Conservation (phyloP, 768 basidiomycete genomes). For the Hortiboletus campestris region DNA sequence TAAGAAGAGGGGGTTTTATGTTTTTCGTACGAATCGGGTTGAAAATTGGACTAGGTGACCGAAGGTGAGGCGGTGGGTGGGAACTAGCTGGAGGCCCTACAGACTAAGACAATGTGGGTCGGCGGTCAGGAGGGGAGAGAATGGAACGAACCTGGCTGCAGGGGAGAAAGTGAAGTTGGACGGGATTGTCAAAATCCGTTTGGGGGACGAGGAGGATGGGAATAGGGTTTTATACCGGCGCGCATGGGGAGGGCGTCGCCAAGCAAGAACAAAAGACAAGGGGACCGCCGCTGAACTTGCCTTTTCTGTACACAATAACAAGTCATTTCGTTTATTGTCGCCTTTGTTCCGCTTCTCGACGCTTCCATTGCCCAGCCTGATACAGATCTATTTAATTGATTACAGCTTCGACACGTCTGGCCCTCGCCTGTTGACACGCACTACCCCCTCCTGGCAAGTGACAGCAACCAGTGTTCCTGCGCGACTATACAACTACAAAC, state of each 20-base stretch:
- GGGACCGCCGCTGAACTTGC: slow-evolving; percentile 11
- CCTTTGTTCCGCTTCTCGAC: slow-evolving; percentile 18
- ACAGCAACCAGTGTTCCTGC: slow-evolving; percentile 68
- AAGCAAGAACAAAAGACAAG: slow-evolving; percentile 35
- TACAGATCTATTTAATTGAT: slow-evolving; percentile 11
- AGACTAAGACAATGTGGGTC: slow-evolving; percentile 22
- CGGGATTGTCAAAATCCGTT: slow-evolving; percentile 39
- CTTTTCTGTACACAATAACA: slow-evolving; percentile 33
- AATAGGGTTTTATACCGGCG: slow-evolving; percentile 25
- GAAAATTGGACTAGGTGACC: slow-evolving; percentile 26
- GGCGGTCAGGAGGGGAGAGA: slow-evolving; percentile 4
- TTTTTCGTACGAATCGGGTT: slow-evolving; percentile 17
- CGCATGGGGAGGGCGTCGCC: slow-evolving; percentile 21
- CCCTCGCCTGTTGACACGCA: slow-evolving; percentile 55
- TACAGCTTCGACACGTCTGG: slow-evolving; percentile 32
- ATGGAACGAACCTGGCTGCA: slow-evolving; percentile 30
- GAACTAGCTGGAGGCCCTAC: slow-evolving; percentile 9
- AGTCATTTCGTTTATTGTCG: slow-evolving; percentile 21
- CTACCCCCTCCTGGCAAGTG: slow-evolving; percentile 76
- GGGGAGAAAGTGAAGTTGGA: slow-evolving; percentile 8
- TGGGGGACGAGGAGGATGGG: slow-evolving; percentile 3
- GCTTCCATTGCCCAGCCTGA: slow-evolving; percentile 6
- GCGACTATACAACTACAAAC: slow-evolving; percentile 62
- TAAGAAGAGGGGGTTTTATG: slow-evolving; percentile 8
- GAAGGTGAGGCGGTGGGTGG: slow-evolving; percentile 11